Evolutionary conservation across 495 filamentous ascomycete genomes (phyloP).

Genomic region (Letharia lupina): DNA sequence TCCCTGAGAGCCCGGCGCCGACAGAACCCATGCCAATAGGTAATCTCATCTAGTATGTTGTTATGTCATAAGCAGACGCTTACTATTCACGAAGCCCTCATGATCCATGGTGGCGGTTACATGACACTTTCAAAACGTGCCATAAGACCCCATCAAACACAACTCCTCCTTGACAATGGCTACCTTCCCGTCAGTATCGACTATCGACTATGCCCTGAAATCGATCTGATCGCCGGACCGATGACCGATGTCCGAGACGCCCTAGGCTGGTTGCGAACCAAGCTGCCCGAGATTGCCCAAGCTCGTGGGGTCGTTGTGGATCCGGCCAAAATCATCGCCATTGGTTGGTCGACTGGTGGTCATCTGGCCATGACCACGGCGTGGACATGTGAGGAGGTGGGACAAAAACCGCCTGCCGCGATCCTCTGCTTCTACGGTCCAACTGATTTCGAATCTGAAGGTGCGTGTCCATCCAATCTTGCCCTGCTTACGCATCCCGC

Average conservation of each 20-base stretch:
- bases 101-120: constrained; percentile 46
- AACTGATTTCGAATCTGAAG: constrained; percentile 30
- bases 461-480: constrained; percentile 6
- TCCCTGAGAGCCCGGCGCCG: constrained; percentile 19
- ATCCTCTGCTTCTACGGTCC: constrained; percentile 44
- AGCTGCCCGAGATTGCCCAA: constrained; percentile 34
- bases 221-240: constrained; percentile 38
- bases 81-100: constrained; percentile 33
- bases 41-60: constrained; percentile 4
- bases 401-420: constrained; percentile 33
- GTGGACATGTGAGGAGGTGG: constrained; percentile 30
- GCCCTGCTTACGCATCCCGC: not conserved
- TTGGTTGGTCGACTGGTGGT: constrained; percentile 52
- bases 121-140: constrained; percentile 39
- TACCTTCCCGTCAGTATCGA: constrained; percentile 48
- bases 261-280: constrained; percentile 35
- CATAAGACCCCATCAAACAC: constrained; percentile 37
- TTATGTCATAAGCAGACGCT: not conserved
- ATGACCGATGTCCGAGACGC: constrained; percentile 45
- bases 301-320: constrained; percentile 39
- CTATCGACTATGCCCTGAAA: constrained; percentile 49
- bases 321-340: constrained; percentile 32
- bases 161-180: constrained; percentile 32
- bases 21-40: constrained; percentile 19
- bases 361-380: constrained; percentile 40